Evolutionary conservation across 2,329 filamentous ascomycete genomes (phyloP).

Genomic region (Biscogniauxia sp.): DNA sequence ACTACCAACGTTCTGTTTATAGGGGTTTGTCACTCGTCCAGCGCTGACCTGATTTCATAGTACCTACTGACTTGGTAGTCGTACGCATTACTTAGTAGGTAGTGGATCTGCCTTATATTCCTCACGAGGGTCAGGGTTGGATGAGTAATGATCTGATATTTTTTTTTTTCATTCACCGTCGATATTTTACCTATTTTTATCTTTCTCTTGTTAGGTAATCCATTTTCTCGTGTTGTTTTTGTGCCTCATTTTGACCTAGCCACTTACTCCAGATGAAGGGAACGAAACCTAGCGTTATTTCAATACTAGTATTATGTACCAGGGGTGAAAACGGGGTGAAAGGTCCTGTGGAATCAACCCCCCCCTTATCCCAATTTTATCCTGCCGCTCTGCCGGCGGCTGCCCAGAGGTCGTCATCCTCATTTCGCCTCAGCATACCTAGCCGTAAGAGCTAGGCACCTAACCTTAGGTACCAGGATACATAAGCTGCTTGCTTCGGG

Average conservation of each 20-base stretch:
- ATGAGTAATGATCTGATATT: too few species aligned
- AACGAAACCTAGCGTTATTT: not conserved
- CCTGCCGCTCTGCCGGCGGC: not conserved
- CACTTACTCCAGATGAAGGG: not conserved
- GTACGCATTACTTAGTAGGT: too few species aligned
- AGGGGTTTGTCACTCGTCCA: too few species aligned
- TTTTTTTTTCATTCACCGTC: too few species aligned
- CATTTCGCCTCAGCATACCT: slow-evolving; percentile 17
- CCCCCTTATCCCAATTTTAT: slow-evolving; percentile 1
- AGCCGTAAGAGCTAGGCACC: slow-evolving; percentile 2
- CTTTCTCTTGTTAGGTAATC: not conserved
- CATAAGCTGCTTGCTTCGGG: slow-evolving; percentile 11
- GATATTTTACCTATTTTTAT: not conserved
- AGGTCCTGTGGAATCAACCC: not conserved
- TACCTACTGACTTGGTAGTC: too few species aligned
- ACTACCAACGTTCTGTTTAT: too few species aligned
- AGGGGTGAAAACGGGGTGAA: not conserved
- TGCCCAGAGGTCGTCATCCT: slow-evolving; percentile 17
- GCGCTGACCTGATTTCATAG: too few species aligned
- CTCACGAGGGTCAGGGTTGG: too few species aligned
- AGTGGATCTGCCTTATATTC: too few species aligned
- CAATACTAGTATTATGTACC: not conserved
- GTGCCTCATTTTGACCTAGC: too few species aligned
- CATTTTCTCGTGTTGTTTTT: not conserved
- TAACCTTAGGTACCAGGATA: too few species aligned